Evolutionary conservation across 176 grass and related monocot species (phyloP).

Genomic region (Miscanthus lutarioriparius): DNA sequence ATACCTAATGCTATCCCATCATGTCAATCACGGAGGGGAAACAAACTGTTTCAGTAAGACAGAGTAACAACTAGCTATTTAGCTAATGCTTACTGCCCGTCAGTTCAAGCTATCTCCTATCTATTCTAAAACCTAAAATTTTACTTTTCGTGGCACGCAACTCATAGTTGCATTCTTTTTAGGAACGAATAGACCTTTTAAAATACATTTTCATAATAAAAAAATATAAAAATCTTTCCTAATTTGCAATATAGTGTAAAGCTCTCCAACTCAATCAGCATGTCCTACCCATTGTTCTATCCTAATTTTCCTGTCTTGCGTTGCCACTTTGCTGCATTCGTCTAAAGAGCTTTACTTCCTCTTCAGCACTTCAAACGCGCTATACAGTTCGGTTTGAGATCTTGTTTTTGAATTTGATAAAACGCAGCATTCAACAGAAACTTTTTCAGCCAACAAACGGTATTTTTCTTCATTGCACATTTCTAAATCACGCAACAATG

Average conservation of each 20-base stretch:
- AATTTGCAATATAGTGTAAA: not conserved
- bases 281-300: not conserved
- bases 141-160: too few relatives aligned
- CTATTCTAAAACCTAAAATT: too few relatives aligned
- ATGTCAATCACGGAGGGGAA: slow-evolving; percentile 35
- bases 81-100: not conserved
- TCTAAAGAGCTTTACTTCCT: not conserved
- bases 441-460: too few relatives aligned
- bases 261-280: not conserved
- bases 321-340: not conserved
- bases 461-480: too few relatives aligned
- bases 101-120: not conserved
- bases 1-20: not conserved
- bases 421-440: too few relatives aligned
- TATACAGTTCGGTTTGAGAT: too few relatives aligned
- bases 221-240: too few relatives aligned
- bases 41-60: not conserved
- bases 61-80: not conserved
- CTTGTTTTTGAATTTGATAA: too few relatives aligned
- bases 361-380: not conserved
- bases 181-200: not conserved
- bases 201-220: too few relatives aligned
- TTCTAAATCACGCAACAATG: too few relatives aligned
- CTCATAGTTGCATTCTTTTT: too few relatives aligned
- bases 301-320: too few relatives aligned